Conservation (phyloP, 495 filamentous ascomycete species). For the Penicillium pancosmium region DNA sequence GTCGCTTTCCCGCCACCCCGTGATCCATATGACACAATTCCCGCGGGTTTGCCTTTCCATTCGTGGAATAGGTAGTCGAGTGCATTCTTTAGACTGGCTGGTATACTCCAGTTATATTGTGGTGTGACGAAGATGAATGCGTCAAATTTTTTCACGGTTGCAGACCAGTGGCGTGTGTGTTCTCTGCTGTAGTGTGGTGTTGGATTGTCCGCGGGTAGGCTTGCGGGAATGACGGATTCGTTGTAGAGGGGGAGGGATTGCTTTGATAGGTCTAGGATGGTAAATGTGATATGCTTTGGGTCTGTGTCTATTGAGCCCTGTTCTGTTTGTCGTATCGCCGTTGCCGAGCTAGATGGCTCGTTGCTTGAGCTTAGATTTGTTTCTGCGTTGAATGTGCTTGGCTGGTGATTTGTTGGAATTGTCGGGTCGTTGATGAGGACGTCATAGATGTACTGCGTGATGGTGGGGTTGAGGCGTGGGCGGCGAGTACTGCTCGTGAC, state of each 20-base stretch:
- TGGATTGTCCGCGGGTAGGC: conserved; percentile 40
- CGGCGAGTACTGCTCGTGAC: conserved; percentile 35
- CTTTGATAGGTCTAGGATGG: conserved; percentile 49
- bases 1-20: conserved; percentile 47
- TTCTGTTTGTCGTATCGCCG: too few relatives aligned
- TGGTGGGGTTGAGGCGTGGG: conserved; percentile 30
- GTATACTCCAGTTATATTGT: conserved; percentile 58
- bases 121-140: conserved; percentile 62
- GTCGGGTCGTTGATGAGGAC: conserved; percentile 21
- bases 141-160: conserved; percentile 46
- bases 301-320: conserved; percentile 16
- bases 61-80: conserved; percentile 63
- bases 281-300: conserved; percentile 25
- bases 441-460: conserved; percentile 34
- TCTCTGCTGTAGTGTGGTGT: conserved; percentile 45
- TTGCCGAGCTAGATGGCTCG: too few relatives aligned
- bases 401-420: conserved; percentile 22
- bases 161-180: conserved; percentile 54
- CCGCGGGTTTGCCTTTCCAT: conserved; percentile 61
- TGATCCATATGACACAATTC: conserved; percentile 58
- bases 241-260: conserved; percentile 62
- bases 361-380: too few relatives aligned
- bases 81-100: conserved; percentile 62
- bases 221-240: conserved; percentile 52
- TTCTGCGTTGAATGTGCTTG: neutral